These are phyloP conservation scores for Wakefieldia striispora DNA, from an alignment of 768 basidiomycete genomes.

Conservation along the genomic window DNA sequence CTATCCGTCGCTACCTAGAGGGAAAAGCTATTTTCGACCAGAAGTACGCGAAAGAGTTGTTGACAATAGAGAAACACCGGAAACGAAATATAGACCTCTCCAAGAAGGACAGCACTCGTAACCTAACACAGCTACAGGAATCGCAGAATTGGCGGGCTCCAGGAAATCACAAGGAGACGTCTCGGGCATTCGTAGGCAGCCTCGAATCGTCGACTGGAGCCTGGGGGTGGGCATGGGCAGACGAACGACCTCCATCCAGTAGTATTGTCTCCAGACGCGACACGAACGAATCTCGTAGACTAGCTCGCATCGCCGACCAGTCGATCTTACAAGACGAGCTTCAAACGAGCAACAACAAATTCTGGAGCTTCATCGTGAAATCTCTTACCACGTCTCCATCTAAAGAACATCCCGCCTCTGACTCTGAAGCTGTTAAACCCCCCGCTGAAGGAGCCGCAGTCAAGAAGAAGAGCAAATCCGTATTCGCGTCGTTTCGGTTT, in stretches of 20 bases:
- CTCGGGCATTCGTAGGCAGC: conserved; percentile 27
- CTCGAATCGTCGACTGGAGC: conserved; percentile 47
- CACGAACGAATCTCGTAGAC: conserved; percentile 70
- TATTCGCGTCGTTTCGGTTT: conserved; percentile 24
- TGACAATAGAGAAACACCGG: conserved; percentile 65
- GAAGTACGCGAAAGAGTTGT: conserved; percentile 59
- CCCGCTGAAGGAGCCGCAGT: neutral
- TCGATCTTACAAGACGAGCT: conserved; percentile 56
- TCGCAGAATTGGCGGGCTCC: conserved; percentile 14
- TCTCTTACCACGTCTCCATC: conserved; percentile 58
- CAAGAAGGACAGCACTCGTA: conserved; percentile 56
- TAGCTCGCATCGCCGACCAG: conserved; percentile 74
- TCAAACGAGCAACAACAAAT: conserved; percentile 60
- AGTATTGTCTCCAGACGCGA: conserved; percentile 90
- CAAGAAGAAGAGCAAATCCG: conserved; percentile 27
- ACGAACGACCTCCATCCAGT: conserved; percentile 85
- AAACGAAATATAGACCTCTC: conserved; percentile 62
- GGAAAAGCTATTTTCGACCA: conserved; percentile 58
- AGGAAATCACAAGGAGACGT: conserved; percentile 20
- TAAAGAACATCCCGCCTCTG: conserved; percentile 32
- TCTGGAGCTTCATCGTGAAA: conserved; percentile 68
- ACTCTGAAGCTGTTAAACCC: conserved; percentile 10
- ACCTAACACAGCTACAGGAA: conserved; percentile 45
- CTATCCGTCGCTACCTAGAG: conserved; percentile 73
- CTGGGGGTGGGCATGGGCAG: conserved; percentile 85